These are phyloP conservation scores for Pseudotsuga menziesii DNA, from an alignment of 75 land plant genomes.

Conservation along the genomic window DNA sequence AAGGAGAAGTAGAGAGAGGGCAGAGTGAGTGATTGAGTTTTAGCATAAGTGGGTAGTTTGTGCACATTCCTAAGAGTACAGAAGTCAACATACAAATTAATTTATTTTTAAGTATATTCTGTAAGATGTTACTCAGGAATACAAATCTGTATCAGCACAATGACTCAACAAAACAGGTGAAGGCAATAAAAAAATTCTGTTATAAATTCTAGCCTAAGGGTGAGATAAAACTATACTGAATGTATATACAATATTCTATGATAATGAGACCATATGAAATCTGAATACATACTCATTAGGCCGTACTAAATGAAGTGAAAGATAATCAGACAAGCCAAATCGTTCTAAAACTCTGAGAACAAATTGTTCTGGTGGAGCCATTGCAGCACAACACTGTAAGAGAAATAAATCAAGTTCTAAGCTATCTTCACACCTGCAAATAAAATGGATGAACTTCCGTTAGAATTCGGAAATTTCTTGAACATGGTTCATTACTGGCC, in stretches of 20 bases:
- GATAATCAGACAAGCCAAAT: constrained; percentile 74
- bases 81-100: no score
- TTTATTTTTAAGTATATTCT: no score
- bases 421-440: constrained; percentile 73
- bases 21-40: no score
- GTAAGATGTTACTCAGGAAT: not conserved
- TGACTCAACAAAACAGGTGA: not conserved
- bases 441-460: not conserved
- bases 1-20: no score
- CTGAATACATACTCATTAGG: constrained; percentile 78
- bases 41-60: no score
- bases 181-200: not conserved
- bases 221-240: not conserved
- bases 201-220: no score
- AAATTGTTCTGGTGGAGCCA: constrained; percentile 86
- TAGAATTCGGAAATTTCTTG: not conserved
- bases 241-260: not conserved
- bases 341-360: constrained; percentile 66
- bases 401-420: constrained; percentile 86
- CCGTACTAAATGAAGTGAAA: constrained; percentile 45
- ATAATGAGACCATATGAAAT: not conserved
- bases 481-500: not conserved
- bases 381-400: constrained; percentile 91
- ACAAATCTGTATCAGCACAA: not conserved
- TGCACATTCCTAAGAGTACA: no score